These are phyloP conservation scores for Diaporthe australafricana DNA, from an alignment of 2,329 filamentous ascomycete genomes.

Conservation along the genomic window DNA sequence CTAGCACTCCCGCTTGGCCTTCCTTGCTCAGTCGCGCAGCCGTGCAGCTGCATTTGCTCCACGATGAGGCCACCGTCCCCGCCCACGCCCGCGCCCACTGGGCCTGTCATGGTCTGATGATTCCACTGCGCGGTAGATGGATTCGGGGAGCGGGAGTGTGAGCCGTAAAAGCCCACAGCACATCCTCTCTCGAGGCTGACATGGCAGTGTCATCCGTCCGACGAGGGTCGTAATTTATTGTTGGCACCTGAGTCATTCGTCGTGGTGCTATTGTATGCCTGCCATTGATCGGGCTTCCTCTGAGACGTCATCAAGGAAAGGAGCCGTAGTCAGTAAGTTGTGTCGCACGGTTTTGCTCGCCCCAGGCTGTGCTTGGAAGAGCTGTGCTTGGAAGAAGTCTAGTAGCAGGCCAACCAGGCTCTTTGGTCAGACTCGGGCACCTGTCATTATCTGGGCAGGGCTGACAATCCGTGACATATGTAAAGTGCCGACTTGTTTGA, in stretches of 20 bases:
- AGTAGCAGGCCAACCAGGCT: neutral
- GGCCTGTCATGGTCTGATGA: conserved; percentile 13
- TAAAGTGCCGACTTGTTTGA: neutral
- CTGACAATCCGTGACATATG: conserved; percentile 5
- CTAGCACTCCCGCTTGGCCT: neutral
- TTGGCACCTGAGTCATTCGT: conserved; percentile 3
- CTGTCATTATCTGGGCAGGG: neutral
- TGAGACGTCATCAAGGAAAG: neutral
- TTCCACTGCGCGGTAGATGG: neutral
- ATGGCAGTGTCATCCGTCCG: neutral
- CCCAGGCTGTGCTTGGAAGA: neutral
- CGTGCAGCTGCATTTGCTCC: conserved; percentile 11
- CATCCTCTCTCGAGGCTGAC: neutral
- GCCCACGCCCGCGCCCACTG: neutral
- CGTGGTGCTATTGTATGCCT: neutral
- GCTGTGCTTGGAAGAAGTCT: no score
- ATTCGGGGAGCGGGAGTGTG: neutral
- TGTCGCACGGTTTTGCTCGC: neutral
- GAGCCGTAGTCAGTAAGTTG: neutral
- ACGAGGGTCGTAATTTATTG: neutral
- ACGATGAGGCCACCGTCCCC: conserved; percentile 21
- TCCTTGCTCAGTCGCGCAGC: conserved; percentile 18
- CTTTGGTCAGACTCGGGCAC: neutral
- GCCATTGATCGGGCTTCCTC: neutral
- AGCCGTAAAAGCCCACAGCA: neutral